A percentile compares a stretch with the other conserved stretches of the same genome.
These are phyloP conservation scores for Eucalyptus shirleyi DNA, from an alignment of 345 rosid species.

Conservation along the genomic window DNA sequence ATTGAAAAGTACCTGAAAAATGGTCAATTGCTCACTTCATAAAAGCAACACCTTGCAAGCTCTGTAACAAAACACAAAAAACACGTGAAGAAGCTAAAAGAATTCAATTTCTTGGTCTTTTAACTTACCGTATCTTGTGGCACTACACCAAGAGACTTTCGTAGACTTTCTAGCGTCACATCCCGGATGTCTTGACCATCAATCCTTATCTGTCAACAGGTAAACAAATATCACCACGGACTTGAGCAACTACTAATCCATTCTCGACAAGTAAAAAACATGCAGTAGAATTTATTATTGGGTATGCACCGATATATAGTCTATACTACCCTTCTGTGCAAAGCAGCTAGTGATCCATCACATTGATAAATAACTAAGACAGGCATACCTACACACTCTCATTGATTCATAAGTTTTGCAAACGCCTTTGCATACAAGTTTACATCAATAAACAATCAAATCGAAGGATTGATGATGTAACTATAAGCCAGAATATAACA, in stretches of 20 bases:
- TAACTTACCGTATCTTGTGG: slow-evolving; percentile 94
- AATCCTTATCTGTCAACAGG: slow-evolving; percentile 41
- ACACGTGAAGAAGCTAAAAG: background rate
- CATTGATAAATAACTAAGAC: background rate
- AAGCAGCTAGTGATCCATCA: background rate
- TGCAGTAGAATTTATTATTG: background rate
- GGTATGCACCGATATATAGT: background rate
- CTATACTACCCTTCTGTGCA: background rate
- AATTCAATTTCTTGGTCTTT: background rate
- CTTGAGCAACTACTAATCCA: background rate
- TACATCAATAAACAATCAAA: background rate
- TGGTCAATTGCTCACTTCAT: background rate
- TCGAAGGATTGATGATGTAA: background rate
- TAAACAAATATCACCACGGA: background rate
- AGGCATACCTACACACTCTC: background rate
- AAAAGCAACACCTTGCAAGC: background rate
- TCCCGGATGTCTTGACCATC: slow-evolving; percentile 88
- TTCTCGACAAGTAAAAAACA: background rate
- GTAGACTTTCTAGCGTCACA: slow-evolving; percentile 61
- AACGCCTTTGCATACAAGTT: background rate
- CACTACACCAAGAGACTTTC: slow-evolving; percentile 77
- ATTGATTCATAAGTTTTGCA: background rate
- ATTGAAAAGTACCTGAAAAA: slow-evolving; percentile 79
- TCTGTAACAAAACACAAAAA: background rate
- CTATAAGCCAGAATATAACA: background rate